Evolutionary conservation across 2,329 filamentous ascomycete species (phyloP).

Genomic region (Coniochaeta pulveracea): DNA sequence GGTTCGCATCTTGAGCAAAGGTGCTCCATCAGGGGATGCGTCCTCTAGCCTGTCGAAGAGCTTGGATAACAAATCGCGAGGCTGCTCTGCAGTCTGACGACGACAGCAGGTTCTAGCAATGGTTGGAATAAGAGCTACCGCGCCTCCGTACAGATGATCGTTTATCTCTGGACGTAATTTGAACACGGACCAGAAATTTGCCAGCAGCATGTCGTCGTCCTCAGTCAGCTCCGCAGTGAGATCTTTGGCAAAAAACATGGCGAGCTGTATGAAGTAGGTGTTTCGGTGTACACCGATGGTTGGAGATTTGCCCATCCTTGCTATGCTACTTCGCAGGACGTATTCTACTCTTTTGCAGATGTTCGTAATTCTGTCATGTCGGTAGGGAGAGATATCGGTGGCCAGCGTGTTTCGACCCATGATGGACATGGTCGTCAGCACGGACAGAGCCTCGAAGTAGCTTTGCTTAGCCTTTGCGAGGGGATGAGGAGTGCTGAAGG

Average conservation of each 20-base stretch:
- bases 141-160: constrained; percentile 21
- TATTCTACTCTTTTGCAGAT: constrained; percentile 1
- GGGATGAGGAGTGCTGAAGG: too few species aligned
- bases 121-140: constrained; percentile 28
- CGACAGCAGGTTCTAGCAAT: constrained; percentile 36
- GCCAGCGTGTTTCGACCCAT: background rate
- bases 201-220: too few species aligned
- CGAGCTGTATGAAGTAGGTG: constrained; percentile 1
- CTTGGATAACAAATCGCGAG: constrained; percentile 24
- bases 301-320: background rate
- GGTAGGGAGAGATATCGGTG: too few species aligned
- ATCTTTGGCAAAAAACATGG: background rate
- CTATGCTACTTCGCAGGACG: background rate
- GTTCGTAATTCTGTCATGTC: background rate
- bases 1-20: constrained; percentile 25
- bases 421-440: background rate
- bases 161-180: too few species aligned
- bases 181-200: constrained; percentile 2
- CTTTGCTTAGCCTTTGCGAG: background rate
- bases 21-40: constrained; percentile 15
- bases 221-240: too few species aligned
- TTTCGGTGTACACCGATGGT: background rate
- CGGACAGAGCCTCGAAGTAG: background rate
- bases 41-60: constrained; percentile 29
- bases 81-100: constrained; percentile 20